Conservation (phyloP, 1,284 basidiomycete species). For the Xerocomus nothofagi region DNA sequence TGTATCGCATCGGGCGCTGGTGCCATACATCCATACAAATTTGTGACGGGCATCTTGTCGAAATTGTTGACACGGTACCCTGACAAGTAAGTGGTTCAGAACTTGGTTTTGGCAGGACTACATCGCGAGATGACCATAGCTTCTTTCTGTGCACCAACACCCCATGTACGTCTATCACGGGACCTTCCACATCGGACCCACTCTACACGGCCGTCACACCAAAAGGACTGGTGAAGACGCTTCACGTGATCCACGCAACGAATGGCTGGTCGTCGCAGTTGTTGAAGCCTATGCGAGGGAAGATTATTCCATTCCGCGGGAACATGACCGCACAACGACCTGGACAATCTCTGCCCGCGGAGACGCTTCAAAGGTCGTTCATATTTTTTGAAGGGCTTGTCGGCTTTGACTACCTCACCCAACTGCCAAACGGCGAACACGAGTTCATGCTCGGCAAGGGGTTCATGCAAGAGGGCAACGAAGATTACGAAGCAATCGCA, state of each 20-base stretch:
- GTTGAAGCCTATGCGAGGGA: slow-evolving; percentile 42
- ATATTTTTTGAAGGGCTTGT: slow-evolving; percentile 39
- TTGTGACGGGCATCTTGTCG: slow-evolving; percentile 45
- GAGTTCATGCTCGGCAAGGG: slow-evolving; percentile 55
- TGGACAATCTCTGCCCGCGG: slow-evolving; percentile 33
- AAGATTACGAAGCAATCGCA: slow-evolving; percentile 42
- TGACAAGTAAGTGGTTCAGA: slow-evolving; percentile 33
- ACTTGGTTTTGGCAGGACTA: not conserved
- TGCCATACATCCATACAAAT: slow-evolving; percentile 47
- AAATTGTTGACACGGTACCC: slow-evolving; percentile 39
- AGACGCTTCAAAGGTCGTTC: slow-evolving; percentile 40
- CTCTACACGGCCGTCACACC: slow-evolving; percentile 44
- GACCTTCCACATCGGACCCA: slow-evolving; percentile 25
- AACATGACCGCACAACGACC: slow-evolving; percentile 53
- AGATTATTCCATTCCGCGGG: slow-evolving; percentile 50
- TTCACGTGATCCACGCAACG: slow-evolving; percentile 59
- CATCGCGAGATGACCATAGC: slow-evolving; percentile 25
- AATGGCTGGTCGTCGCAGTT: slow-evolving; percentile 60
- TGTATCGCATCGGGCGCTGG: slow-evolving; percentile 43
- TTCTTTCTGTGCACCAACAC: slow-evolving; percentile 43
- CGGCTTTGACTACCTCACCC: slow-evolving; percentile 59
- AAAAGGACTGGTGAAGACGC: slow-evolving; percentile 41
- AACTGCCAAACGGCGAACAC: slow-evolving; percentile 40
- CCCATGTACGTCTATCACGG: slow-evolving; percentile 39
- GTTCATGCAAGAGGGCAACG: slow-evolving; percentile 37